Percentiles rank a stretch among this genome's conserved stretches.
Conservation (phyloP, 2,329 filamentous ascomycete species). For the Hypoxylon sp. region DNA sequence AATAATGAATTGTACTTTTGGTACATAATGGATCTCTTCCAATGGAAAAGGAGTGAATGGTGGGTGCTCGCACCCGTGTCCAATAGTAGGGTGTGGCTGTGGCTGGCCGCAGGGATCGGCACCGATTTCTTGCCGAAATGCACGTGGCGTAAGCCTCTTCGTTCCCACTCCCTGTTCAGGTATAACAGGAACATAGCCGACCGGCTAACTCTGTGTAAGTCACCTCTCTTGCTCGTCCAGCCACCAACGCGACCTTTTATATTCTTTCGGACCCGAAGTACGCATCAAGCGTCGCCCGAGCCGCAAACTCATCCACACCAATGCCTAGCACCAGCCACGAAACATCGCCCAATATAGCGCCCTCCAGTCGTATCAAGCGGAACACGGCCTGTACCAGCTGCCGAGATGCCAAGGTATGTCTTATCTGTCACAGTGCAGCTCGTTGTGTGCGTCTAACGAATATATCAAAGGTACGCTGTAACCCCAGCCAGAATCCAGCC, state of each 20-base stretch:
- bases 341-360: constrained; percentile 36
- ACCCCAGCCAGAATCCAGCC: constrained; percentile 49
- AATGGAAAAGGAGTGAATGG: no score
- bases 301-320: constrained; percentile 42
- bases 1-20: no score
- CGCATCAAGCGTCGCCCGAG: constrained; percentile 26
- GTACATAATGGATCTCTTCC: no score
- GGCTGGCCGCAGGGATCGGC: constrained; percentile 38
- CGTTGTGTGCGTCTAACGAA: constrained; percentile 6
- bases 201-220: constrained; percentile 37
- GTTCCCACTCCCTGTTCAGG: constrained; percentile 6
- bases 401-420: constrained; percentile 54
- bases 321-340: constrained; percentile 49
- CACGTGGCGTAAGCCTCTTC: constrained; percentile 36
- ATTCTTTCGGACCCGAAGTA: constrained; percentile 31
- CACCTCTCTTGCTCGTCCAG: constrained; percentile 14
- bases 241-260: constrained; percentile 20
- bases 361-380: constrained; percentile 51
- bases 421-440: neutral
- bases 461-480: constrained; percentile 53
- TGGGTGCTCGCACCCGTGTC: no score
- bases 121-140: constrained; percentile 39
- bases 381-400: constrained; percentile 55
- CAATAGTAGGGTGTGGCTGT: constrained; percentile 4
- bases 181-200: constrained; percentile 34